Conservation (phyloP, 805 yeast genomes). For the Hanseniaspora nectarophila region DNA sequence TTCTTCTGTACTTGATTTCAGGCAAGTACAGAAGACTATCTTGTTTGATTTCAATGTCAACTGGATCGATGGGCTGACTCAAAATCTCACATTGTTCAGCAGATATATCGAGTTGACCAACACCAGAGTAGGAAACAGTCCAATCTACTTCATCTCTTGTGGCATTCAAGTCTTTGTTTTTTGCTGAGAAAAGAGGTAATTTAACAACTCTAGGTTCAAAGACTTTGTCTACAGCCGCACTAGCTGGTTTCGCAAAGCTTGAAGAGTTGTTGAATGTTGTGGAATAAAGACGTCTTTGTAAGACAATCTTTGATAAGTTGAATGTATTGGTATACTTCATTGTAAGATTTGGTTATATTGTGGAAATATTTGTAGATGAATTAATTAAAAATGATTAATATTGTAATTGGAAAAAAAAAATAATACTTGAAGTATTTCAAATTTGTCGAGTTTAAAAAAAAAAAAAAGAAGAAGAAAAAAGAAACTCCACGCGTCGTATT, state of each 20-base stretch:
- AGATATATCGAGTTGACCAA: slow-evolving; percentile 69
- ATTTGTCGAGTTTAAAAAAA: too few relatives aligned
- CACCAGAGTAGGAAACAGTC: slow-evolving; percentile 77
- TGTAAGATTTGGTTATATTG: too few relatives aligned
- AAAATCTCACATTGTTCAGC: slow-evolving; percentile 49
- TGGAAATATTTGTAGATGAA: too few relatives aligned
- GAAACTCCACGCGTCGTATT: too few relatives aligned
- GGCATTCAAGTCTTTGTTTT: neutral
- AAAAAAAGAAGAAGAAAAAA: too few relatives aligned
- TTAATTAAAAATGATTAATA: too few relatives aligned
- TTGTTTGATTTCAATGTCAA: slow-evolving; percentile 87
- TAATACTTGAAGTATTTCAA: too few relatives aligned
- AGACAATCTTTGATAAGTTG: too few relatives aligned
- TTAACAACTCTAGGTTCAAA: neutral
- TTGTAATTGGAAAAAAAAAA: too few relatives aligned
- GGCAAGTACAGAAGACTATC: slow-evolving; percentile 88
- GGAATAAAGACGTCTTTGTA: too few relatives aligned
- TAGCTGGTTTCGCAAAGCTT: neutral
- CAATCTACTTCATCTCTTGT: slow-evolving; percentile 39
- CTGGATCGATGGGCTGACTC: slow-evolving; percentile 46
- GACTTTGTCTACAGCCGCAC: neutral
- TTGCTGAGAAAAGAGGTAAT: neutral
- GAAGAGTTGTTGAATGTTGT: neutral
- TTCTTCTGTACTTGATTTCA: slow-evolving; percentile 87
- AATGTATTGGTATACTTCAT: too few relatives aligned